Conservation (phyloP, 208 protist genomes). For the Leishmania gerbilli region DNA sequence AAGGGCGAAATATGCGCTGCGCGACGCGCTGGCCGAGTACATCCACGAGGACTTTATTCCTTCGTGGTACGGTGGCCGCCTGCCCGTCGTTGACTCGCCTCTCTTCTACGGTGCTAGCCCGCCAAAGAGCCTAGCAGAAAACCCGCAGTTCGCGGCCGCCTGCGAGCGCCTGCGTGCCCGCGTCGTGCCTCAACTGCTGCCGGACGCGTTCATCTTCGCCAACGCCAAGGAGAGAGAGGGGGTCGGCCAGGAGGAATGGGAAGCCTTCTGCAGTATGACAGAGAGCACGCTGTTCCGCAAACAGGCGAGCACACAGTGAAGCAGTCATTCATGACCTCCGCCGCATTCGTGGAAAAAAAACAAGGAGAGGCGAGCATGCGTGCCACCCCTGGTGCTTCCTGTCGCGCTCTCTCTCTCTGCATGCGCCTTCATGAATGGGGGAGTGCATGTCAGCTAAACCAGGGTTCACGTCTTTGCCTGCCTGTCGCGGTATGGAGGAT, state of each 20-base stretch:
- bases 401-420: not conserved
- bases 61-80: constrained; percentile 47
- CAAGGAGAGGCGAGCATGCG: not conserved
- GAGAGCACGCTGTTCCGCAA: constrained; percentile 11
- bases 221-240: constrained; percentile 31
- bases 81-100: constrained; percentile 27
- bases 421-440: not conserved
- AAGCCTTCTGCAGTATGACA: constrained; percentile 23
- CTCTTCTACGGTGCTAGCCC: constrained; percentile 40
- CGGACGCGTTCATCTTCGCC: constrained; percentile 42
- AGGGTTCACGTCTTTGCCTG: constrained; percentile 8
- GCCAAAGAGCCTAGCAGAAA: constrained; percentile 26
- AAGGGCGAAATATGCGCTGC: constrained; percentile 40
- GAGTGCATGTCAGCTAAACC: not conserved
- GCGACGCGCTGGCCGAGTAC: constrained; percentile 44
- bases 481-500: constrained; percentile 5
- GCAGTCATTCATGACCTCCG: not conserved
- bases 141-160: constrained; percentile 33
- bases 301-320: not conserved
- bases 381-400: not conserved
- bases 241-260: constrained; percentile 37
- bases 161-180: constrained; percentile 24
- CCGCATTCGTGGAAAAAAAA: not conserved
- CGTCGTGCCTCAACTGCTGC: constrained; percentile 49
- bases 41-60: constrained; percentile 49